Evolutionary conservation across 2,329 filamentous ascomycete genomes (phyloP).

Genomic region (Aspergillus jensenii): DNA sequence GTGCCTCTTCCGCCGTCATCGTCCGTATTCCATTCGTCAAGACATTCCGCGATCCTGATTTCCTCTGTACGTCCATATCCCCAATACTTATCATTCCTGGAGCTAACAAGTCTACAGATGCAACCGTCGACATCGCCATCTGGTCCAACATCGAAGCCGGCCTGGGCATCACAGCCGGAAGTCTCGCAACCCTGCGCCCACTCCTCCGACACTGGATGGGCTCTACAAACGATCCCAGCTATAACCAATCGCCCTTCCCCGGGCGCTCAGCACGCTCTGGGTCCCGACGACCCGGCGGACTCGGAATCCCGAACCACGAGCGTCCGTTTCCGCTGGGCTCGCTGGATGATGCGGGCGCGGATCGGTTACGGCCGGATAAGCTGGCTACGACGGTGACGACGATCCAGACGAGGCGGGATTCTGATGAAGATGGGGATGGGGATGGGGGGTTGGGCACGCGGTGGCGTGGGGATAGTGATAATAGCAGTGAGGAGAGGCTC

Average conservation of each 20-base stretch:
- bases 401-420: not conserved
- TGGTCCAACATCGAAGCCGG: constrained; percentile 31
- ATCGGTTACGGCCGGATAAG: constrained; percentile 1
- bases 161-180: constrained; percentile 42
- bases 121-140: constrained; percentile 45
- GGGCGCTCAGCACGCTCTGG: constrained; percentile 1
- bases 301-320: not conserved
- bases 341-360: not conserved
- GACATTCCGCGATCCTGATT: constrained; percentile 35
- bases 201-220: constrained; percentile 31
- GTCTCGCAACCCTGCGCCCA: constrained; percentile 48
- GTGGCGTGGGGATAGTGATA: not conserved
- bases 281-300: not conserved
- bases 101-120: constrained; percentile 18
- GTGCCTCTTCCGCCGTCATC: constrained; percentile 33
- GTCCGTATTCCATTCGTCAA: constrained; percentile 46
- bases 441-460: not conserved
- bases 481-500: constrained; percentile 6
- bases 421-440: not conserved
- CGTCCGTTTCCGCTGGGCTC: not conserved
- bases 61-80: constrained; percentile 22
- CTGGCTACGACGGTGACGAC: constrained; percentile 11
- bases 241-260: not conserved
- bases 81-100: no score
- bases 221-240: not conserved